Percentiles rank a stretch among this genome's conserved stretches.
Evolutionary conservation across 257 asterid genomes (phyloP).

Genomic region (Datura wrightii): DNA sequence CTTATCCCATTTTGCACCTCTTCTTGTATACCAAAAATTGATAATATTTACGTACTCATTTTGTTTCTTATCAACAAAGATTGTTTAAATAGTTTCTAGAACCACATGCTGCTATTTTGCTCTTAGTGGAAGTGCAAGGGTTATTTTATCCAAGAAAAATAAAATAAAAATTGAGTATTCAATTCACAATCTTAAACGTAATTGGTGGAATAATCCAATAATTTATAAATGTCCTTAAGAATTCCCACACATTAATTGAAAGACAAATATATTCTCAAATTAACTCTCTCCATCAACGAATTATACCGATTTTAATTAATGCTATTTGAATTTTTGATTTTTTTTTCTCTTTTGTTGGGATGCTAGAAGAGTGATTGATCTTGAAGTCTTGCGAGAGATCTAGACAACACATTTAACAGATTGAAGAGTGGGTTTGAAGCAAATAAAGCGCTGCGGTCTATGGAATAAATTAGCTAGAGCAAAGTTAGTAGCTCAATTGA

Average conservation of each 20-base stretch:
- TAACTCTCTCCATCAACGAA: background rate
- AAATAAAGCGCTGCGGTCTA: no score
- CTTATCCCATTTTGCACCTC: background rate
- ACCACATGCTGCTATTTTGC: background rate
- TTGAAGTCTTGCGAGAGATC: no score
- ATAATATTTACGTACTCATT: background rate
- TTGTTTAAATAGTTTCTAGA: background rate
- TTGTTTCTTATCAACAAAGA: background rate
- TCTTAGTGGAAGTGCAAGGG: background rate
- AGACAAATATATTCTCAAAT: background rate
- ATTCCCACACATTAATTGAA: background rate
- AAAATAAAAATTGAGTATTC: background rate
- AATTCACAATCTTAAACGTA: background rate
- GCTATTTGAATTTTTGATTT: no score
- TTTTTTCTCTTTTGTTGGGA: no score
- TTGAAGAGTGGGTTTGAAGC: no score
- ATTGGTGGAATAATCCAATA: background rate
- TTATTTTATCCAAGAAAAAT: background rate
- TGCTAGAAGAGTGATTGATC: no score
- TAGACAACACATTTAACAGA: no score
- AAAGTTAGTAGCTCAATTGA: no score
- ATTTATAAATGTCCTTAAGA: background rate
- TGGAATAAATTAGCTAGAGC: no score
- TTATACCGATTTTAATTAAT: no score
- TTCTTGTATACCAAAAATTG: background rate